Percentiles rank a stretch among this genome's conserved stretches.
These are phyloP conservation scores for Claviceps pazoutovae DNA, from an alignment of 2,329 filamentous ascomycete genomes.

Conservation along the genomic window DNA sequence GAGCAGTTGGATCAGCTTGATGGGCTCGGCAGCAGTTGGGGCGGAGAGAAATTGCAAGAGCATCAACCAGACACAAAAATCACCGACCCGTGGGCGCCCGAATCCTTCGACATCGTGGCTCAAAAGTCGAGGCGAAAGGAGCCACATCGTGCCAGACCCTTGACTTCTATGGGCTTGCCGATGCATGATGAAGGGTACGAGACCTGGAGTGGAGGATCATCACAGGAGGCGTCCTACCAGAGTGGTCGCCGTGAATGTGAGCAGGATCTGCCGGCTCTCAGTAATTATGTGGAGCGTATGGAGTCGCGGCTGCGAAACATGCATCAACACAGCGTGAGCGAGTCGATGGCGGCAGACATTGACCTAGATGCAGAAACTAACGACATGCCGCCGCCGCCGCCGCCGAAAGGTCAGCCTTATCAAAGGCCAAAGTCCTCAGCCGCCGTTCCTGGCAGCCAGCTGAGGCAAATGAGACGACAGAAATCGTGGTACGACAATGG, in stretches of 20 bases:
- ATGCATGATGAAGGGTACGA: slow-evolving; percentile 47
- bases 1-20: slow-evolving; percentile 77
- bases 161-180: slow-evolving; percentile 61
- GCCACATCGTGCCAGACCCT: slow-evolving; percentile 29
- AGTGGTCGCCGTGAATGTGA: slow-evolving; percentile 30
- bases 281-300: slow-evolving; percentile 85
- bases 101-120: slow-evolving; percentile 55
- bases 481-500: slow-evolving; percentile 71
- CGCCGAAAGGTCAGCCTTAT: slow-evolving; percentile 39
- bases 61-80: slow-evolving; percentile 36
- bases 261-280: slow-evolving; percentile 54
- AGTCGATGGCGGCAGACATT: slow-evolving; percentile 5
- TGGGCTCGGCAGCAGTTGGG: slow-evolving; percentile 35
- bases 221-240: slow-evolving; percentile 31
- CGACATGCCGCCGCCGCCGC: slow-evolving; percentile 46
- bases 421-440: slow-evolving; percentile 47
- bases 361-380: slow-evolving; percentile 21
- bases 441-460: slow-evolving; percentile 26
- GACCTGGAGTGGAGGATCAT: slow-evolving; percentile 42
- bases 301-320: slow-evolving; percentile 64
- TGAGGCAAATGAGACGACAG: slow-evolving; percentile 42
- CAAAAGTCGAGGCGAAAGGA: slow-evolving; percentile 14
- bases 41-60: slow-evolving; percentile 22
- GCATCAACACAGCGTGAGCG: slow-evolving; percentile 44
- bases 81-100: slow-evolving; percentile 76